Base-by-base conservation (phyloP, 23 red algal species). In the Gracilariopsis chorda region DNA sequence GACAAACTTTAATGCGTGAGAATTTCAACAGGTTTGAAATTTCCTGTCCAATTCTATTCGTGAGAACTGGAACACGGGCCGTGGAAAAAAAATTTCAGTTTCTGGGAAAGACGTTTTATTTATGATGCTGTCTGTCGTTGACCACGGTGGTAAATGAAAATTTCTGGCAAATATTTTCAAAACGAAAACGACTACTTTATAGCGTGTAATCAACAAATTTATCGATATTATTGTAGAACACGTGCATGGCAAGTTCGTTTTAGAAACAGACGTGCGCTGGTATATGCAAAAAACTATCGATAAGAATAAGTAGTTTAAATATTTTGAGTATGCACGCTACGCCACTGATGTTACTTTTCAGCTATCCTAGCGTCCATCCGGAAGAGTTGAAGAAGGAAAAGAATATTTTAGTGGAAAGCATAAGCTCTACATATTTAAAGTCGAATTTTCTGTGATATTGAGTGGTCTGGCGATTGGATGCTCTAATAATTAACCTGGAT, bases 321-420 rank as follows among this genome's bases (percentile, higher is more conserved):
- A 64, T 53, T 64, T 62, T 62, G 1, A 3, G 5, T 63, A 23
- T 51, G 33, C 43, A 42, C 78, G 52, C 4, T 83, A 83, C 8
- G 72, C 72, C 1, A 78, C 43, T 1, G 72, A 78, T 51, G 72
- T 78, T 3, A 51, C 48, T 52, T 78, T 51, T 78, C 72, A 78
- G 20, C 72, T 48, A 1, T 78, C 43, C 1, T 78, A 11, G 5
- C 4, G 72, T 5, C 72, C 72, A 34, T 53, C 43, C 19, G 43
- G 72, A 42, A 78, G 30, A 24, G 27, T 78, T 30, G 43, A 4
- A 29, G 72, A 78, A 23, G 48, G 48, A 17, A 76, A 78, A 48
- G 48, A 78, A 78, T 78, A 78, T 48, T 78, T 40, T 17, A 52
- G 46, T 46, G 33, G 70, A 46, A 76, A 76, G 3, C 70, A 76